Conservation (phyloP, 23 red algal genomes). For the Gracilaria domingensis region DNA sequence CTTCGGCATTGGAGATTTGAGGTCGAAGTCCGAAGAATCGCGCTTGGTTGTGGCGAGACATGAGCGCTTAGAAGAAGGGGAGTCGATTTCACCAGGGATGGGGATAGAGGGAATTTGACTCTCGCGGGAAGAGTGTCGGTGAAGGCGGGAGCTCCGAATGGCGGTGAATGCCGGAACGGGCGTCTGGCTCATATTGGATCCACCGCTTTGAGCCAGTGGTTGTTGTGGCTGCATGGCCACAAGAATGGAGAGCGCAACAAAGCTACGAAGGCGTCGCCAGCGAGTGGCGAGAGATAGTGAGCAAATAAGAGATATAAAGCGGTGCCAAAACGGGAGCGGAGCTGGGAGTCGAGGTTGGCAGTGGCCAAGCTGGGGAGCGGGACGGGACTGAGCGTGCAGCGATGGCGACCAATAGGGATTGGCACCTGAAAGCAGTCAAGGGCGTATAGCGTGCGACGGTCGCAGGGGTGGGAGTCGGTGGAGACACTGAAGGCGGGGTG, state of each 20-base stretch:
- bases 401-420: not conserved
- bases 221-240: slow-evolving; percentile 30
- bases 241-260: not conserved
- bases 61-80: not conserved
- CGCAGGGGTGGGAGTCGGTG: too few relatives aligned
- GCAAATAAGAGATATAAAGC: too few relatives aligned
- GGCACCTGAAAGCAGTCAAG: too few relatives aligned
- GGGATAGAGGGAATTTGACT: not conserved
- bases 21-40: not conserved
- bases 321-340: not conserved
- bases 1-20: not conserved
- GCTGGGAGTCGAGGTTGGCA: not conserved
- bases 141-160: not conserved
- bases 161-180: not conserved
- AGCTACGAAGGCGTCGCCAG: slow-evolving; percentile 11
- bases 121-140: not conserved
- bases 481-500: too few relatives aligned
- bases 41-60: not conserved
- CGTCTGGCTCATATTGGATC: not conserved
- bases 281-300: not conserved
- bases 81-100: not conserved
- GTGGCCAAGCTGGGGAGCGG: not conserved
- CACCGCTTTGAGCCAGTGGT: not conserved
- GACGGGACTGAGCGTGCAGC: not conserved
- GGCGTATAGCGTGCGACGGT: not conserved